Evolutionary conservation across 164 flowering plant species (phyloP), one percentile per base, ranked within the genome.

Genomic region (Macadamia integrifolia): DNA sequence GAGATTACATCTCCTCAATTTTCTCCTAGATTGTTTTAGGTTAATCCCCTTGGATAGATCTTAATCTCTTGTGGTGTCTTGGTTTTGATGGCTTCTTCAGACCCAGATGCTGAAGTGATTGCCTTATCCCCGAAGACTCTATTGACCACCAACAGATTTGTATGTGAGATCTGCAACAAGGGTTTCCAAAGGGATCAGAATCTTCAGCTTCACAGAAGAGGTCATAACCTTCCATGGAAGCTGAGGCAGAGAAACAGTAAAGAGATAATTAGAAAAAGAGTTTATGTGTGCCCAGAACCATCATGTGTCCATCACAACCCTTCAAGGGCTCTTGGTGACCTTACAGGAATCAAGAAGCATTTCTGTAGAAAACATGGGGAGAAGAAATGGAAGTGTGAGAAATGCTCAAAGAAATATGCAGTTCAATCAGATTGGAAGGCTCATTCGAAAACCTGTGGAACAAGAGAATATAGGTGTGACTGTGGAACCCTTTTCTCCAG

Each of bases 361-460:
- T 92, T 75, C 52, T 85, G 85, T 66, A 82, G 98, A 64, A 92
- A 92, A 71, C 98, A 92, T 72, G 96, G 96, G 1, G 98, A 90
- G 81, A 92, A 88, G 80, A 89, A 84, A 59, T 90, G 91, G 88
- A 89, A 89, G 72, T 92, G 98, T 76, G 91, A 87, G 30, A 90
- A 87, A 56, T 92, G 98, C 70, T 84, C 91, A 6, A 93, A 88
- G 84, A 79, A 81, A 55, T 93, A 93, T 76, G 98, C 98, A 6
- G 98, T 93, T 80, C 90, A 88, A 66, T 91, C 98, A 0, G 98
- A 93, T 80, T 88, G 92, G 92, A 93, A 88, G 74, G 98, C 98
- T 76, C 97, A 93, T 67, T 79, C 84, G 10, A 93, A 93, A 68
- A 89, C 84, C 32, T 93, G 98, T 80, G 98, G 98, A 10, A 90